Percentiles rank a stretch among this genome's conserved stretches.
These are phyloP conservation scores for Cryphonectria radicalis DNA, from an alignment of 2,329 filamentous ascomycete genomes.

Conservation along the genomic window DNA sequence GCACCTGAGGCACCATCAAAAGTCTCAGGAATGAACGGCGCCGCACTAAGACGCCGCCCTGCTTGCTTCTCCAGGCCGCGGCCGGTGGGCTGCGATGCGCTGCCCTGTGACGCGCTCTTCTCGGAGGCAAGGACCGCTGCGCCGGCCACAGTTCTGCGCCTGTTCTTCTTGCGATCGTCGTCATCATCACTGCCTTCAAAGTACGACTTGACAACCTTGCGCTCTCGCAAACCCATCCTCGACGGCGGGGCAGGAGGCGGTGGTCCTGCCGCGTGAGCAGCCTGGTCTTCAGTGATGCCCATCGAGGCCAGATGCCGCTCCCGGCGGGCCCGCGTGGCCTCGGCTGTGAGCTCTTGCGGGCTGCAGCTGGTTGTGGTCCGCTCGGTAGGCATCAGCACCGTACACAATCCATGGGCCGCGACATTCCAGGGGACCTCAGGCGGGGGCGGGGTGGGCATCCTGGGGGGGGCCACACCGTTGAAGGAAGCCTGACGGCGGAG, in stretches of 20 bases:
- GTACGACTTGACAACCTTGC: conserved; percentile 63
- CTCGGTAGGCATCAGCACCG: conserved; percentile 76
- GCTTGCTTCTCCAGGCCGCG: conserved; percentile 39
- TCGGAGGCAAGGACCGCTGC: conserved; percentile 50
- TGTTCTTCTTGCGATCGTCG: conserved; percentile 49
- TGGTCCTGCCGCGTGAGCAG: conserved; percentile 36
- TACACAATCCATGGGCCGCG: conserved; percentile 82
- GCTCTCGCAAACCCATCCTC: conserved; percentile 75
- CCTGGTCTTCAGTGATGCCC: conserved; percentile 34
- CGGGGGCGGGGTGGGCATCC: conserved; percentile 67
- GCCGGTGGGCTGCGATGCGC: conserved; percentile 36
- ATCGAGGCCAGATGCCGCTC: conserved; percentile 65
- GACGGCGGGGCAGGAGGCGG: conserved; percentile 45
- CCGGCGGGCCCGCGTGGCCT: conserved; percentile 64
- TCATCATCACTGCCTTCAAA: conserved; percentile 54
- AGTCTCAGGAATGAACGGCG: conserved; percentile 45
- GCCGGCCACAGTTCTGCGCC: conserved; percentile 66
- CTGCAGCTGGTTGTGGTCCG: conserved; percentile 77
- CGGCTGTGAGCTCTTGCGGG: conserved; percentile 76
- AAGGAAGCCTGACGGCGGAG: conserved; percentile 67
- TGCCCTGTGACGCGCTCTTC: conserved; percentile 44
- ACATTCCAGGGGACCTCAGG: conserved; percentile 86
- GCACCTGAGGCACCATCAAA: conserved; percentile 31
- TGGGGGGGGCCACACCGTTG: conserved; percentile 46
- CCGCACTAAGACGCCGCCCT: conserved; percentile 55